Conservation (phyloP, 2,329 filamentous ascomycete species). For the Calonectria ilicicola region DNA sequence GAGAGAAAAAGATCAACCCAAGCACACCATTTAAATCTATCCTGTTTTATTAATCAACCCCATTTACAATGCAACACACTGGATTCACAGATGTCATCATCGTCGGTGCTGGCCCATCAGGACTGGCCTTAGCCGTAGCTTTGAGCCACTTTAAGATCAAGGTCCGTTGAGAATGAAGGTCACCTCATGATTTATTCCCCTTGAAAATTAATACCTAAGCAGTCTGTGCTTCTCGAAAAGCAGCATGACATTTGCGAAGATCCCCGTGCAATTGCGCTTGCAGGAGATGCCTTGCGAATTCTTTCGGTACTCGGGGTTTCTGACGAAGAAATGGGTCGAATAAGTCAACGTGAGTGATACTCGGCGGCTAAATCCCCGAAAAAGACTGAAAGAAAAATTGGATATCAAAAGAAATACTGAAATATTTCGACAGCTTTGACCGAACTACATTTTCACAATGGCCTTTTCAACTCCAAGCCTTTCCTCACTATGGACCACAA, state of each 20-base stretch:
- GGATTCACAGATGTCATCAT: not conserved
- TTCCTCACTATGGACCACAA: not conserved
- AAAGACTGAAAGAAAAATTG: not conserved
- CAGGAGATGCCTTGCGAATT: not conserved
- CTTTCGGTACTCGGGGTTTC: not conserved
- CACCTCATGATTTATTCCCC: not conserved
- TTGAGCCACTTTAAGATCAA: not conserved
- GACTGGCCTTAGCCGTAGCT: not conserved
- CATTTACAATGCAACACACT: not conserved
- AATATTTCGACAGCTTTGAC: not conserved
- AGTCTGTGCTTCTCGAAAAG: constrained; percentile 10
- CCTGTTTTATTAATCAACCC: not conserved
- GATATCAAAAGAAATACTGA: not conserved
- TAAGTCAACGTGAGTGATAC: not conserved
- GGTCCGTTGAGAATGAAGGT: not conserved
- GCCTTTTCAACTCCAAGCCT: not conserved
- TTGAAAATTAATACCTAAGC: not conserved
- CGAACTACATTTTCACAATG: not conserved
- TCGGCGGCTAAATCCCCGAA: not conserved
- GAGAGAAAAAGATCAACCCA: not conserved
- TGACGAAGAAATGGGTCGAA: not conserved
- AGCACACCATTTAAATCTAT: not conserved
- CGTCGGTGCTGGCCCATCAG: constrained; percentile 6
- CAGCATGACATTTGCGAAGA: not conserved
- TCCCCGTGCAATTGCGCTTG: not conserved